phyloP scores from a whole-genome alignment of 306 rosid genomes.

The Vigna angularis region DNA sequence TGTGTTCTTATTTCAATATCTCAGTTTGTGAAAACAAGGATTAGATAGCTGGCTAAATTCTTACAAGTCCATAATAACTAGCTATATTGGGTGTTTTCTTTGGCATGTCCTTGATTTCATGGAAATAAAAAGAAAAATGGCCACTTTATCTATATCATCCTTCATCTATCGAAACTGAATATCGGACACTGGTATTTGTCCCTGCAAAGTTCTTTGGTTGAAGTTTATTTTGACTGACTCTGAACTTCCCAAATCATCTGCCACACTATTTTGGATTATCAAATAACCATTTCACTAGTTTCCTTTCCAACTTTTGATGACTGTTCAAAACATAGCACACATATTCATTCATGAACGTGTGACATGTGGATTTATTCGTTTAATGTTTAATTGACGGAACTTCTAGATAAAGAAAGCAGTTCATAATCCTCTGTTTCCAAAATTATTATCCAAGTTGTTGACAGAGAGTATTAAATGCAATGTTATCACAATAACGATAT shows the following conservation, averaged over 20 bases:
- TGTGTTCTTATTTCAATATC: background rate
- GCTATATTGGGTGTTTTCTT: background rate
- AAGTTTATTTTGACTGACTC: background rate
- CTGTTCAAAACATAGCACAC: background rate
- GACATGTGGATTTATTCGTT: background rate
- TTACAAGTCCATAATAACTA: background rate
- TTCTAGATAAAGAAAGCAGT: background rate
- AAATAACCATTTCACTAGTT: background rate
- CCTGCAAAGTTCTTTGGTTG: background rate
- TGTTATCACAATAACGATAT: background rate
- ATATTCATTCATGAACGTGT: background rate
- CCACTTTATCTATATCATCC: background rate
- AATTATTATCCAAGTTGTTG: background rate
- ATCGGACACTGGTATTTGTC: background rate
- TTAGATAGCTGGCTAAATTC: background rate
- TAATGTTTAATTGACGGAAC: background rate
- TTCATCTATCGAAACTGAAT: background rate
- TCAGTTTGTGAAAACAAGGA: background rate
- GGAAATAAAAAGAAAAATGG: too few species aligned
- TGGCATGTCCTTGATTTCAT: too few species aligned
- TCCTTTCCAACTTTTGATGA: background rate
- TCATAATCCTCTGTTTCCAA: background rate
- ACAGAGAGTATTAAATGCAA: background rate
- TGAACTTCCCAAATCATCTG: background rate
- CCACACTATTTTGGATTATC: background rate